A percentile compares a stretch with the other conserved stretches of the same genome.
Evolutionary conservation across 495 filamentous ascomycete species (phyloP).

Genomic region (Baudoinia panamericana): DNA sequence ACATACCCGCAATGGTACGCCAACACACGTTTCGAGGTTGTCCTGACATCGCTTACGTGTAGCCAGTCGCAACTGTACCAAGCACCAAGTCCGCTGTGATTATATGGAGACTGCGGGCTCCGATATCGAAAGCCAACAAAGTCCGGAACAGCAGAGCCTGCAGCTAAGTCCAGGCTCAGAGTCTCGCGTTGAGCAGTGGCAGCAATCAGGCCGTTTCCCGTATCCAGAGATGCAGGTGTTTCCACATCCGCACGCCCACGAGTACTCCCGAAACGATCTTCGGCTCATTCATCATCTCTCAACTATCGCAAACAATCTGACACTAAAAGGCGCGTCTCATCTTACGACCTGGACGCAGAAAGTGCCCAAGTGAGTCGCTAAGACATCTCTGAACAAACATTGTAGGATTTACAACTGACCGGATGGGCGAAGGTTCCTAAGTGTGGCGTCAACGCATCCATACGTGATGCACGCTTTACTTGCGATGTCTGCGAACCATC

Average conservation of each 20-base stretch:
- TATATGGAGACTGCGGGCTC: conserved; percentile 69
- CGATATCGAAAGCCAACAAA: conserved; percentile 49
- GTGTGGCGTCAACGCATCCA: conserved; percentile 61
- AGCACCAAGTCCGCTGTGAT: conserved; percentile 94
- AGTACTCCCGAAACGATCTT: conserved; percentile 60
- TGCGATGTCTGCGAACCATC: conserved; percentile 79
- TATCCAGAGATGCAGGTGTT: conserved; percentile 70
- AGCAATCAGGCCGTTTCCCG: conserved; percentile 69
- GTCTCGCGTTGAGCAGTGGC: conserved; percentile 68
- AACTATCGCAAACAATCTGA: conserved; percentile 70
- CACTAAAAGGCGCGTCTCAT: conserved; percentile 57
- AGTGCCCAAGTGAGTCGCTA: conserved; percentile 66
- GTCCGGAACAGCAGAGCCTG: conserved; percentile 61
- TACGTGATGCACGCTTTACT: conserved; percentile 92
- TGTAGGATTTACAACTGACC: not conserved
- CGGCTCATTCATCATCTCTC: conserved; percentile 86
- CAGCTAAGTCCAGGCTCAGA: conserved; percentile 73
- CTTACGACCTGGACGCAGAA: conserved; percentile 86
- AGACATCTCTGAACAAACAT: not conserved
- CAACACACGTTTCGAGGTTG: not conserved
- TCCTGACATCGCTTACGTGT: conserved; percentile 7
- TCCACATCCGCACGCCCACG: conserved; percentile 48
- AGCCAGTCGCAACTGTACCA: conserved; percentile 89
- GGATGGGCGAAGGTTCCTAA: conserved; percentile 54
- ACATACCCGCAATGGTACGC: conserved; percentile 92